phyloP scores from a whole-genome alignment of 495 filamentous ascomycete genomes.

The Chaetomium fimeti region DNA sequence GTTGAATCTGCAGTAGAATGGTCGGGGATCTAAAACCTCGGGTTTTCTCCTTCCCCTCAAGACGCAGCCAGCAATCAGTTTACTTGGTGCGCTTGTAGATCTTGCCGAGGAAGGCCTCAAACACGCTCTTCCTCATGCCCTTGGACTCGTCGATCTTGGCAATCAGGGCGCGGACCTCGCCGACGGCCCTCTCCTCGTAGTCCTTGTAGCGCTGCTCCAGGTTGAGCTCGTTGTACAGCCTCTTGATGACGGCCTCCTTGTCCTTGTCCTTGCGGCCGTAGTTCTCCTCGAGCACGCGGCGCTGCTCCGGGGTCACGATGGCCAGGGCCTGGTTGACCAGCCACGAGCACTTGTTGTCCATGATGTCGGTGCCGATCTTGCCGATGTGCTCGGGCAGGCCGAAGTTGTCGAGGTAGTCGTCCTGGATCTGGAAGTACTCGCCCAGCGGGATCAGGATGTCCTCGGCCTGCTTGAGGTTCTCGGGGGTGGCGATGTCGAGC shows the following conservation, averaged over 20 bases:
- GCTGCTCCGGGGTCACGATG: slow-evolving; percentile 74
- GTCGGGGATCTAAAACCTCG: neutral
- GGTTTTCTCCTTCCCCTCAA: neutral
- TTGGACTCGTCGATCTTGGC: slow-evolving; percentile 74
- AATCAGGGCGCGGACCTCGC: slow-evolving; percentile 71
- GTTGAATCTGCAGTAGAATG: slow-evolving; percentile 1
- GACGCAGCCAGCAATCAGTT: slow-evolving; percentile 7
- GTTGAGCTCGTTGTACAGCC: slow-evolving; percentile 77
- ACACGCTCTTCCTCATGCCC: slow-evolving; percentile 85
- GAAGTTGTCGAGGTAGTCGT: slow-evolving; percentile 98
- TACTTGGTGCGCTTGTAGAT: slow-evolving; percentile 97
- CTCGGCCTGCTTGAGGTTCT: slow-evolving; percentile 81
- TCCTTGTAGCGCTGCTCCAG: slow-evolving; percentile 77
- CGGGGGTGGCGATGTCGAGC: slow-evolving; percentile 72
- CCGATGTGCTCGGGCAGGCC: slow-evolving; percentile 87
- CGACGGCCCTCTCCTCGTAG: slow-evolving; percentile 83
- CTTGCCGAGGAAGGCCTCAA: slow-evolving; percentile 87
- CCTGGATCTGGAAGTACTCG: slow-evolving; percentile 98
- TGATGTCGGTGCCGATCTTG: slow-evolving; percentile 98
- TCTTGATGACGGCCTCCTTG: slow-evolving; percentile 82
- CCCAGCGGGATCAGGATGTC: slow-evolving; percentile 97
- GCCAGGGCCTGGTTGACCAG: slow-evolving; percentile 88
- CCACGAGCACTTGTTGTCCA: slow-evolving; percentile 99
- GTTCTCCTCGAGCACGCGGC: slow-evolving; percentile 73
- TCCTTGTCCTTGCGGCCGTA: slow-evolving; percentile 85